Evolutionary conservation across 1,284 basidiomycete species (phyloP).

Genomic region (Irpex lacteus): DNA sequence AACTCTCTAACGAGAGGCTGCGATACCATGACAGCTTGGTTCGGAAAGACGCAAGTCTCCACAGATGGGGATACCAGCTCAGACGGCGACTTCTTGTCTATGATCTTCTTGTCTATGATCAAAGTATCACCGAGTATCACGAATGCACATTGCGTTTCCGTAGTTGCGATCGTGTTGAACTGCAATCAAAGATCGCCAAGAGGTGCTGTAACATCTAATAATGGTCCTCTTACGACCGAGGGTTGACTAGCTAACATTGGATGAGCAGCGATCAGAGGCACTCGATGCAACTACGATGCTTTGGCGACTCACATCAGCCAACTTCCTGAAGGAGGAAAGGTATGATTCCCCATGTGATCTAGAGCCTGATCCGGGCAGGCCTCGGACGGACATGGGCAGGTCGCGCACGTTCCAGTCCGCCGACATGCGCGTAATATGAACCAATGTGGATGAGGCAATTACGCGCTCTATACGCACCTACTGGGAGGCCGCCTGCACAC

Average conservation of each 20-base stretch:
- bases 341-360: background rate
- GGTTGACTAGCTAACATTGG: background rate
- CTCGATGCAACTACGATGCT: background rate
- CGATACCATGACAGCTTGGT: too few species aligned
- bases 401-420: background rate
- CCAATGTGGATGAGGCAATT: background rate
- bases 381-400: background rate
- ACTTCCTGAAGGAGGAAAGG: background rate
- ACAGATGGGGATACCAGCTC: too few species aligned
- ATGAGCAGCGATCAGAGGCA: background rate
- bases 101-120: too few species aligned
- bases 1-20: too few species aligned
- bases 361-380: background rate
- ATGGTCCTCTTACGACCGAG: too few species aligned
- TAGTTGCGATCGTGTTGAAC: too few species aligned
- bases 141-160: too few species aligned
- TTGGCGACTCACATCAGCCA: background rate
- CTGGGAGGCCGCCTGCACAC: background rate
- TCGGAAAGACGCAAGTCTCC: too few species aligned
- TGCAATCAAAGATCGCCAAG: too few species aligned
- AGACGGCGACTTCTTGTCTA: too few species aligned
- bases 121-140: too few species aligned
- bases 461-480: background rate
- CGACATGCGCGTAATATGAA: background rate
- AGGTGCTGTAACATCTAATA: too few species aligned